Base-by-base conservation (phyloP, 2,329 filamentous ascomycete genomes). In the Stemphylium beticola region DNA sequence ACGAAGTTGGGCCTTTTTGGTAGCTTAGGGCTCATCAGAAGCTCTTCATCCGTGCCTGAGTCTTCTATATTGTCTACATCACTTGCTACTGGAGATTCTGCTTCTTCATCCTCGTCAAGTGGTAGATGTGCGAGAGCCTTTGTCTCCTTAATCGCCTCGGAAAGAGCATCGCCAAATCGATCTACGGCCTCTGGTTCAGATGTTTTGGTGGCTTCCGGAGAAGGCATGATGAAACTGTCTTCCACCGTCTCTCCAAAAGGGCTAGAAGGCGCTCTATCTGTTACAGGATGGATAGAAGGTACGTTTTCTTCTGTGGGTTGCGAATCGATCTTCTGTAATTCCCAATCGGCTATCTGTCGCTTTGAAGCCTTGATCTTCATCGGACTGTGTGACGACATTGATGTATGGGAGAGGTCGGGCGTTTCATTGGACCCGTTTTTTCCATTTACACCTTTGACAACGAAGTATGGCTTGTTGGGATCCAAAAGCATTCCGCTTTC, bases 131-230 rank as follows among this genome's bases (percentile, higher is more conserved):
- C 83, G 29, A 84, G 82, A 50, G 83, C 79, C 63, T 83, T 85
- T 41, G 87, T 80, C 65, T 88, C 80, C 29, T 82, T 75, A 53
- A 95, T 91, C 49, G 85, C 83, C 32, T 84, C 77, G 29, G 88
- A 83, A 8, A 93, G 77, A 24, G 84, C 85, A 62, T 91, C 87
- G 8, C 63, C 50, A 54, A 63, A 58, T n/a, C 40, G 39, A 20
- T 56, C 47, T 33, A 34, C n/a, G 12, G 3, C 11, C 3, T 45
- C 42, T 18, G 40, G 22, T n/a, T 37, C 33, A 26, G 7, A 11
- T 4, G 8, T 15, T 33, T 63, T 46, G 15, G 10, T 40, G 12
- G 41, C 31, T 36, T 57, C 56, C 22, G 57, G 49, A 22, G 57
- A 53, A 4, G 59, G 49, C 47, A 58, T 48, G 3, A 66, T 41